Percentiles rank a stretch among this genome's conserved stretches.
Conservation (phyloP, 75 land plant species). For the Chamaecyparis obtusa region DNA sequence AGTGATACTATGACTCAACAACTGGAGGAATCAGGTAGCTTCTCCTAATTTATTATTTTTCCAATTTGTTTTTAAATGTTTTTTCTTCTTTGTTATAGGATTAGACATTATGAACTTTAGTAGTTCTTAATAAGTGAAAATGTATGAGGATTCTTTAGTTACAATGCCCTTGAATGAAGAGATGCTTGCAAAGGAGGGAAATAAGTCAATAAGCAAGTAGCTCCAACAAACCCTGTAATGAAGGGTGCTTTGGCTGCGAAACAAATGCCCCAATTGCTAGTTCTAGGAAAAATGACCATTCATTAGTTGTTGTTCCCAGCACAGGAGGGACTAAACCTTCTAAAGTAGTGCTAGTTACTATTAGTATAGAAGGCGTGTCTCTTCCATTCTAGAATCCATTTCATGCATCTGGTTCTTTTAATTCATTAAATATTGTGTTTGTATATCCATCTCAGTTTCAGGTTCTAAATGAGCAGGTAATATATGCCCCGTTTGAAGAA, state of each 20-base stretch:
- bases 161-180: conserved; percentile 75
- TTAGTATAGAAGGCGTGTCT: neutral
- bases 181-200: conserved; percentile 62
- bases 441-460: neutral
- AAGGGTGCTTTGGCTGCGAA: conserved; percentile 21
- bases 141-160: conserved; percentile 30
- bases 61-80: too few relatives aligned
- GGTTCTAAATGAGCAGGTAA: conserved; percentile 12
- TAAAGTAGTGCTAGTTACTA: neutral
- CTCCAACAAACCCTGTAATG: conserved; percentile 25
- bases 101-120: neutral
- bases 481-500: neutral
- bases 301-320: neutral
- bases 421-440: neutral
- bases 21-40: conserved; percentile 61
- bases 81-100: neutral
- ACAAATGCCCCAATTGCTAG: conserved; percentile 27
- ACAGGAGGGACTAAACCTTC: neutral
- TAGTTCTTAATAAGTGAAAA: neutral
- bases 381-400: neutral
- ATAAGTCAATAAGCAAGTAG: conserved; percentile 46
- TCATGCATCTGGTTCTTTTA: neutral
- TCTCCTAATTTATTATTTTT: neutral
- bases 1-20: conserved; percentile 73
- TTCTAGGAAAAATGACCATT: conserved; percentile 29